phyloP scores from a whole-genome alignment of 345 rosid genomes.

The Streptanthus diversifolius region DNA sequence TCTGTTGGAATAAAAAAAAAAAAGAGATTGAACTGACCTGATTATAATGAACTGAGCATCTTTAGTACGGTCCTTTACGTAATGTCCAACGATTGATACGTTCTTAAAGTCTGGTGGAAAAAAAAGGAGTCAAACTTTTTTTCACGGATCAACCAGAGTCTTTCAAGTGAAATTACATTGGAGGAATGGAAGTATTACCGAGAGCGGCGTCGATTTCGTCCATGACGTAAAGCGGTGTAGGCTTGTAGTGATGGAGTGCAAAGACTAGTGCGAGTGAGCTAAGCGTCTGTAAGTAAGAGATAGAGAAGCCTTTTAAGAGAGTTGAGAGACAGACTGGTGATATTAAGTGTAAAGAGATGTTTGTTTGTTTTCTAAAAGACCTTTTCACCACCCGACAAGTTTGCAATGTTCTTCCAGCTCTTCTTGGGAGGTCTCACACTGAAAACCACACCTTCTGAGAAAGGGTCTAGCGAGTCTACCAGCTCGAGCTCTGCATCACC shows the following conservation, averaged over 20 bases:
- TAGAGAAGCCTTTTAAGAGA: not conserved
- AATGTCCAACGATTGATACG: constrained; percentile 96
- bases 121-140: constrained; percentile 2
- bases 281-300: constrained; percentile 63
- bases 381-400: constrained; percentile 98
- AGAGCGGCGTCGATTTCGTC: constrained; percentile 98
- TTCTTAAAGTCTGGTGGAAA: constrained; percentile 77
- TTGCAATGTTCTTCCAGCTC: constrained; percentile 97
- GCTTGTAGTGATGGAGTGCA: constrained; percentile 99
- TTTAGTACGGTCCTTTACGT: constrained; percentile 93
- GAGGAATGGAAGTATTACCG: constrained; percentile 41
- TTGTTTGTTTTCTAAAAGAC: constrained; percentile 29
- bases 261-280: constrained; percentile 94
- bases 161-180: not conserved
- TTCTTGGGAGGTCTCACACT: constrained; percentile 98
- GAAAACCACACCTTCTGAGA: constrained; percentile 97
- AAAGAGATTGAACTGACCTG: constrained; percentile 46
- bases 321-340: not conserved
- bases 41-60: constrained; percentile 95
- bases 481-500: constrained; percentile 98
- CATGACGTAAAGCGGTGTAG: constrained; percentile 97
- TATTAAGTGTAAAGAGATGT: not conserved
- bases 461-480: constrained; percentile 95
- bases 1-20: not conserved
- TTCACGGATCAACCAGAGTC: not conserved